A percentile compares a stretch with the other conserved stretches of the same genome.
phyloP scores from a whole-genome alignment of 495 filamentous ascomycete genomes.

The Aspergillus diversus region DNA sequence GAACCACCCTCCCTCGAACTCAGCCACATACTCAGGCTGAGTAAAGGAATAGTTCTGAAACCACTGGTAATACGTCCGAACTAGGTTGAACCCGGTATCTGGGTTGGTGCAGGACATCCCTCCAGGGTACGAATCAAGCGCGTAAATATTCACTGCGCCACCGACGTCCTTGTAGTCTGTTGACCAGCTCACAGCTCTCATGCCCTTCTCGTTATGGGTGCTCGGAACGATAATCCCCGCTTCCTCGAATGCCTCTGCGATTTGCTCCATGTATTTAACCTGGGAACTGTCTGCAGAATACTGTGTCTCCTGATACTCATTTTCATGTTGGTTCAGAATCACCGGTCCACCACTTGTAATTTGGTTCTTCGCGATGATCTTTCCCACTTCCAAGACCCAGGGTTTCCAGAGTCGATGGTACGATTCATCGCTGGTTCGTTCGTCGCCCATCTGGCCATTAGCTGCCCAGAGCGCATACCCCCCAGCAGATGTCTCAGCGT shows the following conservation, averaged over 20 bases:
- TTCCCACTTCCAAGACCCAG: slow-evolving; percentile 32
- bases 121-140: slow-evolving; percentile 58
- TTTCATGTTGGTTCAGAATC: slow-evolving; percentile 56
- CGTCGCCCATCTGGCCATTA: slow-evolving; percentile 52
- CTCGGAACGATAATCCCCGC: slow-evolving; percentile 57
- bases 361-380: slow-evolving; percentile 52
- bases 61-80: slow-evolving; percentile 60
- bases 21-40: slow-evolving; percentile 54
- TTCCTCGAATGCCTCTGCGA: slow-evolving; percentile 50
- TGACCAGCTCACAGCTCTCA: slow-evolving; percentile 55
- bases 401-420: slow-evolving; percentile 38
- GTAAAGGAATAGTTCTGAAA: slow-evolving; percentile 58
- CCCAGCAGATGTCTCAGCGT: slow-evolving; percentile 55
- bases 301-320: slow-evolving; percentile 39
- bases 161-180: slow-evolving; percentile 59
- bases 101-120: slow-evolving; percentile 56
- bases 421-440: slow-evolving; percentile 44
- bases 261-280: slow-evolving; percentile 35
- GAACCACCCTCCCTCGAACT: slow-evolving; percentile 60
- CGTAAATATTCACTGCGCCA: slow-evolving; percentile 59
- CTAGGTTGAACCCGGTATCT: slow-evolving; percentile 51
- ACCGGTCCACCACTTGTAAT: slow-evolving; percentile 57
- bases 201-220: slow-evolving; percentile 57
- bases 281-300: not conserved
- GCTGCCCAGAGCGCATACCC: slow-evolving; percentile 56